phyloP scores from a whole-genome alignment of 768 basidiomycete genomes.

The Hysterangium stoloniferum region DNA sequence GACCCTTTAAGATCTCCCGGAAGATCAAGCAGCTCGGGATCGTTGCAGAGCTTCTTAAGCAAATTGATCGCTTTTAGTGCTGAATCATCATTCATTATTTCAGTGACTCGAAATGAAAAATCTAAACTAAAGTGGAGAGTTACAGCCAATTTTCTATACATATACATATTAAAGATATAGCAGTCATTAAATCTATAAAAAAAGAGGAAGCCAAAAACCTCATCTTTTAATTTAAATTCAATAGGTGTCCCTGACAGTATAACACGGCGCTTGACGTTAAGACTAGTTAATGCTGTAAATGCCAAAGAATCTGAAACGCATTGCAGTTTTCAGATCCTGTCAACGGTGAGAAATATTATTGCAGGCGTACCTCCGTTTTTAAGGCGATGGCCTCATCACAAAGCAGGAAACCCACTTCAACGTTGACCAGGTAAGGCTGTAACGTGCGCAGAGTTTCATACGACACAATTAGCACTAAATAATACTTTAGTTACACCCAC shows the following conservation, averaged over 20 bases:
- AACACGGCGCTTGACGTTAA: constrained; percentile 85
- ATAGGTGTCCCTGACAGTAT: constrained; percentile 94
- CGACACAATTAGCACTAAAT: constrained; percentile 92
- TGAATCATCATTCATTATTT: no score
- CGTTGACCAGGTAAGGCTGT: constrained; percentile 64
- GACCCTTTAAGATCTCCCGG: constrained; percentile 80
- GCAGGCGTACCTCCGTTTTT: constrained; percentile 76
- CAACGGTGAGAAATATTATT: constrained; percentile 16
- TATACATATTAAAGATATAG: constrained; percentile 4
- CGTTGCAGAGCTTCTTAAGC: constrained; percentile 92
- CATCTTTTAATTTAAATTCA: no score
- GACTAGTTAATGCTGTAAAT: constrained; percentile 71
- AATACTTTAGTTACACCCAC: background rate
- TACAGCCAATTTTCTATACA: constrained; percentile 6
- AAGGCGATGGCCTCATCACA: constrained; percentile 96
- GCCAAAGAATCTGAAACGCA: constrained; percentile 65
- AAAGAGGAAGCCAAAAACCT: no score
- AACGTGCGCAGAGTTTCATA: constrained; percentile 91
- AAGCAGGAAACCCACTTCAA: constrained; percentile 83
- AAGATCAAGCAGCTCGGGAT: constrained; percentile 82
- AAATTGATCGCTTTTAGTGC: constrained; percentile 96
- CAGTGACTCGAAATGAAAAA: constrained; percentile 92
- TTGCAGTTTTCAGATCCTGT: constrained; percentile 1
- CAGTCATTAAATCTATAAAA: no score
- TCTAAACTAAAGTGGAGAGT: constrained; percentile 51